Evolutionary conservation across 1,284 basidiomycete species (phyloP), one percentile per base, ranked within the genome.

Genomic region (Trametes versicolor): DNA sequence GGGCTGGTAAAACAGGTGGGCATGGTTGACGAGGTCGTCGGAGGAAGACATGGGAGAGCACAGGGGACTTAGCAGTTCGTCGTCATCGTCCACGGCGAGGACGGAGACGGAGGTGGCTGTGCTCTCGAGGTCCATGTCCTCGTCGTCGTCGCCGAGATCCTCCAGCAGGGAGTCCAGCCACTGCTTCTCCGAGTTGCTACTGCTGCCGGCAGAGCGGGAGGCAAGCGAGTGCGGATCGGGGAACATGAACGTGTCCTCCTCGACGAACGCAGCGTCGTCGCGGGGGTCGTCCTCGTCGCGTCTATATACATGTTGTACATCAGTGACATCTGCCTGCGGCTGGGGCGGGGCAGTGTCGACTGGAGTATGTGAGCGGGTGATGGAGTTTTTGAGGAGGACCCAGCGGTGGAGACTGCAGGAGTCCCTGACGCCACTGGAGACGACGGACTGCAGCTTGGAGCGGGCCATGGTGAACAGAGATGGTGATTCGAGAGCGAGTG

Each of bases 311-410:
- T 76, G 70, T 70, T 77, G 77, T 69, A 80, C 71, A 77, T 79
- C 80, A 73, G 78, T 66, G 68, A 75, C 74, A 67, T 73, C 70
- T 58, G 77, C 71, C 63, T 74, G 65, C 56, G 75, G 68, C 63
- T 71, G 67, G 58, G 72, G 71, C 62, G 68, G 64, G 60, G 72
- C 76, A 71, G 82, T 77, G 39, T 69, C 68, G 63, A 61, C 53
- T 48, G 68, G 29, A 12, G 39, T 45, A 63, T 83, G 82, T 71
- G 86, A 84, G 73, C 80, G 82, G 69, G 86, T 78, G 70, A 93
- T 84, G 43, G 90, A 92, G 78, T 94, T 94, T 90, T 93, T 93
- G 76, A 94, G 84, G 64, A 94, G 83, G 62, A 94, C 92, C 90
- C 91, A 93, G 76, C 92, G 91, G 76, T 92, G 91, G 80, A 94